Base-by-base conservation (phyloP, 2,329 filamentous ascomycete species). In the Ascochyta pisi region DNA sequence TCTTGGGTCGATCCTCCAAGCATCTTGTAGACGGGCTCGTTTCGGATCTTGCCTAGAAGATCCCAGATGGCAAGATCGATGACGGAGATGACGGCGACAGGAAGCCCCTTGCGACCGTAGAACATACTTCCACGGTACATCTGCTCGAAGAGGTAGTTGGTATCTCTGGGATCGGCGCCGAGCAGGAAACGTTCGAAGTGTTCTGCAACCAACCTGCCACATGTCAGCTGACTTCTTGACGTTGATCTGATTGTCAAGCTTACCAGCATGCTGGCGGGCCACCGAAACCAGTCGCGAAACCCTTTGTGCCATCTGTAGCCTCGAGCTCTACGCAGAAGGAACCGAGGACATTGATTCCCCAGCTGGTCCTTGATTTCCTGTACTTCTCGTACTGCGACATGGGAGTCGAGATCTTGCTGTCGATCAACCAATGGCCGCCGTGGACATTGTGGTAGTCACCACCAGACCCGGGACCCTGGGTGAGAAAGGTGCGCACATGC, bases 101-200 rank as follows among this genome's bases (percentile, higher is more conserved):
- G 90, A 1, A 97, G 86, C 42, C 93, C 93, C 77, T 97, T 97
- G 64, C 93, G 89, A 59, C 93, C 93, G 73, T 97, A 97, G 82
- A 96, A 97, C 91, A 96, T 96, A 65, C 92, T 96, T 2, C 85
- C 90, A 57, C 92, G 88, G 81, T 96, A 97, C 93, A 97, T 96
- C 76, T 96, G 92, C 81, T 97, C 93, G 73, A 96, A 97, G 27
- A 97, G 82, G 61, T 93, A 85, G 77, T 96, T 96, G 49, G 91
- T 96, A 73, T 97, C 92, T 66, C 93, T 85, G 10, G 92, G 92
- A 75, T 97, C 93, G 86, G 54, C 88, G 38, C 92, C 92, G 65
- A 96, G 83, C 58, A 97, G 80, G 83, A 97, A 97, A 60, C 93
- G 86, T 77, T 95, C 89, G 74, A 97, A 96, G 78, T 97, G 93